Evolutionary conservation across 352 stramenopile genomes (phyloP).

Genomic region (Phytophthora pisi): DNA sequence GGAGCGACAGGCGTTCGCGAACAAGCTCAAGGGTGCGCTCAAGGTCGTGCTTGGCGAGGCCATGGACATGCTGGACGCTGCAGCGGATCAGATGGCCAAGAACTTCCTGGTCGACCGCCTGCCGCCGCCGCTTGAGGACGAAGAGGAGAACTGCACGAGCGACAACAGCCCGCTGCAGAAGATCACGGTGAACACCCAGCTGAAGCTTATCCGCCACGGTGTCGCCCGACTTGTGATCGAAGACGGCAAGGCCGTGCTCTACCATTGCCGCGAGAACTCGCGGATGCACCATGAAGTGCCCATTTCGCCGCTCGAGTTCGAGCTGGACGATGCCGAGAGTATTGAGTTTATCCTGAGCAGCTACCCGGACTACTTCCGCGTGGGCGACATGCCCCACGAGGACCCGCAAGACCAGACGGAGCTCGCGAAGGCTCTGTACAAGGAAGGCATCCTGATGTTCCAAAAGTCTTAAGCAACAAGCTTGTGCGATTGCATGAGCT

Average conservation of each 20-base stretch:
- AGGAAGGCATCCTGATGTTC: constrained; percentile 80
- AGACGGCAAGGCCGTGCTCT: constrained; percentile 76
- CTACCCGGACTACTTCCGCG: constrained; percentile 79
- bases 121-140: constrained; percentile 71
- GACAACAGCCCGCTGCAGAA: constrained; percentile 81
- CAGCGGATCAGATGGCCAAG: constrained; percentile 83
- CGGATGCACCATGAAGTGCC: constrained; percentile 75
- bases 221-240: constrained; percentile 78
- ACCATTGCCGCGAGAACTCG: constrained; percentile 84
- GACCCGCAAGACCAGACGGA: constrained; percentile 76
- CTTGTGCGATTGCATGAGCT: background rate
- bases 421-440: constrained; percentile 72
- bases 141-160: constrained; percentile 82
- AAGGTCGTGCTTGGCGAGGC: constrained; percentile 67
- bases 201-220: constrained; percentile 73
- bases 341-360: constrained; percentile 80
- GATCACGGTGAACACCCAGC: constrained; percentile 79
- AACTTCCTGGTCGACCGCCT: constrained; percentile 83
- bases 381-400: constrained; percentile 78
- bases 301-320: constrained; percentile 77
- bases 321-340: constrained; percentile 80
- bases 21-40: constrained; percentile 61
- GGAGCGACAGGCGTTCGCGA: constrained; percentile 51
- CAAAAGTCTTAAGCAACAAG: constrained; percentile 47
- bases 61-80: constrained; percentile 75